Percentiles rank a stretch among this genome's conserved stretches.
phyloP scores from a whole-genome alignment of 2,329 filamentous ascomycete genomes.

The Xylariomycetidae sp. region DNA sequence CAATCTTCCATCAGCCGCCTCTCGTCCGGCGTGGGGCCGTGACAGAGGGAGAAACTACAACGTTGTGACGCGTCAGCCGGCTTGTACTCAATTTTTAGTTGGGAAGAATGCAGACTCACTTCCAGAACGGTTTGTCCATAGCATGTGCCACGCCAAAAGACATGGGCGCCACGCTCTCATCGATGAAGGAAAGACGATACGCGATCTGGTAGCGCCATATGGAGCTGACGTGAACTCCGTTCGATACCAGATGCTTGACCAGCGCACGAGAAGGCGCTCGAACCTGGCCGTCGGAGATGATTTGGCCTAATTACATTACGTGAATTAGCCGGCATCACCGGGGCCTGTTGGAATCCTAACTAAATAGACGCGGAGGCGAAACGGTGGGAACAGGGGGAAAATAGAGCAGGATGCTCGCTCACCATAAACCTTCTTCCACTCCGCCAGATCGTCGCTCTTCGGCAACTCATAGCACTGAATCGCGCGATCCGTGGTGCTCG shows the following conservation, averaged over 20 bases:
- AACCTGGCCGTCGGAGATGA: conserved; percentile 37
- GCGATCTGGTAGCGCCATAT: conserved; percentile 39
- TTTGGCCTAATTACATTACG: conserved; percentile 13
- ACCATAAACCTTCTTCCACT: conserved; percentile 36
- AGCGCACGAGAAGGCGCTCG: conserved; percentile 31
- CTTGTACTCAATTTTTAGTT: too few species aligned
- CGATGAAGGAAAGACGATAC: conserved; percentile 37
- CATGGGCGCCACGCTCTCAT: conserved; percentile 31
- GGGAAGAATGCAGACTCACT: conserved; percentile 29
- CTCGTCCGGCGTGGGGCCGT: conserved; percentile 32
- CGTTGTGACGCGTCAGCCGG: neutral
- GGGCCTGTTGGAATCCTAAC: too few species aligned
- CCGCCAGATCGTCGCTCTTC: conserved; percentile 20
- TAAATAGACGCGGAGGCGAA: too few species aligned
- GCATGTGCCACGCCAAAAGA: conserved; percentile 32
- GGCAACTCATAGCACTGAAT: conserved; percentile 33
- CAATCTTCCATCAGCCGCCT: conserved; percentile 32
- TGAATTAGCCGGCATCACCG: too few species aligned
- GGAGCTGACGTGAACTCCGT: conserved; percentile 29
- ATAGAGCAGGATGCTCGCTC: conserved; percentile 1
- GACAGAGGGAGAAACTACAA: conserved; percentile 31
- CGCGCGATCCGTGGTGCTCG: conserved; percentile 30
- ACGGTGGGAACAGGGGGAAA: too few species aligned
- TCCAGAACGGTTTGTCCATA: conserved; percentile 40
- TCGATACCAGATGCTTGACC: conserved; percentile 21